A percentile compares a stretch with the other conserved stretches of the same genome.
Conservation (phyloP, 257 asterid genomes). For the Handroanthus guayacan region DNA sequence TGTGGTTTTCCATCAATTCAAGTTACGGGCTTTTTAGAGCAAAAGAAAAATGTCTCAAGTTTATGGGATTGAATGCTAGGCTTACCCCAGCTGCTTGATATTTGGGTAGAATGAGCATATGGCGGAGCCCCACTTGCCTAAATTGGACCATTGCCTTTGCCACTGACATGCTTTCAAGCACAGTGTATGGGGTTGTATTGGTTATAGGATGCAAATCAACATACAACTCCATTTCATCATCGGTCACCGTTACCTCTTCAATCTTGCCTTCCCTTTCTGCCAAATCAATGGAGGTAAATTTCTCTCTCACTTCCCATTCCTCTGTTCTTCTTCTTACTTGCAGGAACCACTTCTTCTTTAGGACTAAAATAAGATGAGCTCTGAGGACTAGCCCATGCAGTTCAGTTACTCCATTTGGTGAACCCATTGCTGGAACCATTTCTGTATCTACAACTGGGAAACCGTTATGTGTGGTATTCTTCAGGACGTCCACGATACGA, state of each 20-base stretch:
- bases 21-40: not conserved
- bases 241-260: conserved; percentile 64
- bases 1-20: conserved; percentile 8
- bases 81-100: conserved; percentile 83
- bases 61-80: conserved; percentile 17
- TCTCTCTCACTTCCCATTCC: conserved; percentile 85
- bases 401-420: conserved; percentile 52
- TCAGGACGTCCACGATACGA: conserved; percentile 72
- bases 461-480: conserved; percentile 83
- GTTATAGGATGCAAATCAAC: conserved; percentile 82
- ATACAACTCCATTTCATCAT: conserved; percentile 82
- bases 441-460: conserved; percentile 77
- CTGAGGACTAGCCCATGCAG: conserved; percentile 77
- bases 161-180: conserved; percentile 77
- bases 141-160: conserved; percentile 92
- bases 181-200: conserved; percentile 77
- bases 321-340: conserved; percentile 68
- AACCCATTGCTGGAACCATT: conserved; percentile 44
- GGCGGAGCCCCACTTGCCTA: conserved; percentile 86
- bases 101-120: conserved; percentile 83
- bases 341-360: conserved; percentile 85
- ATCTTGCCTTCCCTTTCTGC: conserved; percentile 77
- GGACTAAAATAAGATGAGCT: conserved; percentile 73
- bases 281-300: conserved; percentile 71
- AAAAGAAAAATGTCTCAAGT: too few relatives aligned